Evolutionary conservation across 2,329 filamentous ascomycete genomes (phyloP), one percentile per base, ranked within the genome.

Genomic region (Tympanopsis confertula): DNA sequence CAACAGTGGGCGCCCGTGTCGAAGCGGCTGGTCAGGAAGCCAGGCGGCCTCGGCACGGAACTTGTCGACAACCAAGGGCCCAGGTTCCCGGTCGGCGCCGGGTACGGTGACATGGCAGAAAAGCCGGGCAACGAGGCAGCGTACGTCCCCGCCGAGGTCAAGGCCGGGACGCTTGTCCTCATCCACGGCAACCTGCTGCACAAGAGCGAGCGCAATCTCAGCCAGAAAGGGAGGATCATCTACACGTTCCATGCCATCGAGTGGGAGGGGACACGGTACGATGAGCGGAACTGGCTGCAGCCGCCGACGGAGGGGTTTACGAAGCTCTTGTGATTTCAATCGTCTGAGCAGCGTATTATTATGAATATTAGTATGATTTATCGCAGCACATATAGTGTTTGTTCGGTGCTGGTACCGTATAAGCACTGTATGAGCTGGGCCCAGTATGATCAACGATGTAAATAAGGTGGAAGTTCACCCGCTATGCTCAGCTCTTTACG

Each of bases 191-290:
- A 96, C 58, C 62, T 95, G 49, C 56, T 96, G 63, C 91, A 98
- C 61, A 94, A 94, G 74, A 95, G 88, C 55, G 87, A 94, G 72
- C 85, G 74, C 68, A 98, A 98, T 56, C 71, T 74, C 39, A 94
- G 88, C 55, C 61, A 71, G 45, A 89, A 86, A 66, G 87, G 88
- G 17, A 71, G 89, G 46, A 93, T 91, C 54, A 94, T 95, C 38
- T 98, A 96, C 60, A 96, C 91, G 0, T 98, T 96, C 57, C 91
- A 98, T 64, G 75, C 94, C 41, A 96, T 96, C 51, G 91, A 96
- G 62, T 84, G 82, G 0, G 73, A 82, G 15, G 70, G 59, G 1
- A 66, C 78, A 32, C 66, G 63, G 39, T 98, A 96, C 57, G 91
- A 96, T 59, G 71, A 72, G 60, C 70, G 71, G 59, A 98, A 98